A percentile compares a stretch with the other conserved stretches of the same genome.
Evolutionary conservation across 2,329 filamentous ascomycete species (phyloP).

Genomic region (Lasiodiplodia citricola): DNA sequence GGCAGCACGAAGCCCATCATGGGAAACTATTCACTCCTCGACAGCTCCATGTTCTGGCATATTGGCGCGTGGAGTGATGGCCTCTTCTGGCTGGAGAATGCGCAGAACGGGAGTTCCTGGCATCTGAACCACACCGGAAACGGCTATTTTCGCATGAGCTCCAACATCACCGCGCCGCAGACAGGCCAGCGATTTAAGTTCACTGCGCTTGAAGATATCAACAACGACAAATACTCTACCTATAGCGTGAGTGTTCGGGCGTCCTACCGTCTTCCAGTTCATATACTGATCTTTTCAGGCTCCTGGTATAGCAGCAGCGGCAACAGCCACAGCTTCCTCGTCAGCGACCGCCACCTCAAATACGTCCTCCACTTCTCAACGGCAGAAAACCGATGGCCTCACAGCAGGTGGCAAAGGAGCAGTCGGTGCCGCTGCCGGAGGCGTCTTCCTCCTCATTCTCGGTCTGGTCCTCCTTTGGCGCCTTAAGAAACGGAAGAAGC

Average conservation of each 20-base stretch:
- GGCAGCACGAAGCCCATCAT: slow-evolving; percentile 22
- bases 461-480: neutral
- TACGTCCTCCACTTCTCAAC: too few species aligned
- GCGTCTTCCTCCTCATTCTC: neutral
- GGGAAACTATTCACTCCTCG: slow-evolving; percentile 4
- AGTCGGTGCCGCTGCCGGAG: slow-evolving; percentile 16
- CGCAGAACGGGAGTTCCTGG: slow-evolving; percentile 20
- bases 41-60: slow-evolving; percentile 23
- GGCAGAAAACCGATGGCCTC: neutral
- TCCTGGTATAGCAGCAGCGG: neutral
- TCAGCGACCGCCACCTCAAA: neutral
- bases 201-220: slow-evolving; percentile 9
- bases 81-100: slow-evolving; percentile 25
- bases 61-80: slow-evolving; percentile 21
- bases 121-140: slow-evolving; percentile 18
- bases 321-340: neutral
- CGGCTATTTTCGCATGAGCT: slow-evolving; percentile 15
- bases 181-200: slow-evolving; percentile 21
- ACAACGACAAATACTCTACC: slow-evolving; percentile 16
- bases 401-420: slow-evolving; percentile 13
- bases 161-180: slow-evolving; percentile 22
- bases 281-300: neutral
- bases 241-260: slow-evolving; percentile 4
- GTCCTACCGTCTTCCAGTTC: neutral
- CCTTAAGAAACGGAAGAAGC: neutral